A percentile compares a stretch with the other conserved stretches of the same genome.
Evolutionary conservation across 225 moss, liverwort and hornwort genomes (phyloP).

Genomic region (Pleurozium schreberi): DNA sequence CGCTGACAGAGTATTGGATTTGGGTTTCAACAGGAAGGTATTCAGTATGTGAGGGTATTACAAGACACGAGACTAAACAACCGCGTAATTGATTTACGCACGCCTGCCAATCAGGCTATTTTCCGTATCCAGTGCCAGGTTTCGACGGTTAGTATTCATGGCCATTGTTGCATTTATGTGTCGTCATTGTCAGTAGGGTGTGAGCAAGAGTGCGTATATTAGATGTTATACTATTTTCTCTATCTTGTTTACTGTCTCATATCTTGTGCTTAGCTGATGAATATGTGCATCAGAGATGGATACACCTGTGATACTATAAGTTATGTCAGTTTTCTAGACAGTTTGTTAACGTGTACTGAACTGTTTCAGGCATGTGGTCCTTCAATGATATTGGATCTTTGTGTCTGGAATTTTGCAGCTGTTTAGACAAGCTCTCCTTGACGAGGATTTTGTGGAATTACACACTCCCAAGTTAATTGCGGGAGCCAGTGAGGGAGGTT

Average conservation of each 20-base stretch:
- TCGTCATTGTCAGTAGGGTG: not conserved
- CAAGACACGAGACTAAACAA: conserved; percentile 89
- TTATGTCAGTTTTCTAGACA: too few relatives aligned
- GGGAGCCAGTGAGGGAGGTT: conserved; percentile 95
- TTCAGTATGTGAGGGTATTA: conserved; percentile 37
- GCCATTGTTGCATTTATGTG: too few relatives aligned
- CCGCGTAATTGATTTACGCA: conserved; percentile 76
- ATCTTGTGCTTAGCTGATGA: too few relatives aligned
- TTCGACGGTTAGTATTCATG: not conserved
- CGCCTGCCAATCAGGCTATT: conserved; percentile 91
- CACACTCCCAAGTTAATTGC: conserved; percentile 85
- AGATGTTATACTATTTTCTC: too few relatives aligned
- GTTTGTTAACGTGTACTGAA: too few relatives aligned
- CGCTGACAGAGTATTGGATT: not conserved
- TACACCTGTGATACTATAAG: too few relatives aligned
- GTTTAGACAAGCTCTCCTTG: conserved; percentile 63
- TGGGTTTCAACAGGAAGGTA: not conserved
- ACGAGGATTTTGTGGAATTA: conserved; percentile 67
- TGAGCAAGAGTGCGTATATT: not conserved
- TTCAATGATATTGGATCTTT: too few relatives aligned
- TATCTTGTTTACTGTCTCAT: too few relatives aligned
- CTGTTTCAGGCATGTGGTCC: too few relatives aligned
- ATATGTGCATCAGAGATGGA: too few relatives aligned
- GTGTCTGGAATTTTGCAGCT: conserved; percentile 26
- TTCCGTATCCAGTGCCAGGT: conserved; percentile 78